A percentile compares a stretch with the other conserved stretches of the same genome.
Evolutionary conservation across 2,329 filamentous ascomycete species (phyloP).

Genomic region (Fusarium devonianum): DNA sequence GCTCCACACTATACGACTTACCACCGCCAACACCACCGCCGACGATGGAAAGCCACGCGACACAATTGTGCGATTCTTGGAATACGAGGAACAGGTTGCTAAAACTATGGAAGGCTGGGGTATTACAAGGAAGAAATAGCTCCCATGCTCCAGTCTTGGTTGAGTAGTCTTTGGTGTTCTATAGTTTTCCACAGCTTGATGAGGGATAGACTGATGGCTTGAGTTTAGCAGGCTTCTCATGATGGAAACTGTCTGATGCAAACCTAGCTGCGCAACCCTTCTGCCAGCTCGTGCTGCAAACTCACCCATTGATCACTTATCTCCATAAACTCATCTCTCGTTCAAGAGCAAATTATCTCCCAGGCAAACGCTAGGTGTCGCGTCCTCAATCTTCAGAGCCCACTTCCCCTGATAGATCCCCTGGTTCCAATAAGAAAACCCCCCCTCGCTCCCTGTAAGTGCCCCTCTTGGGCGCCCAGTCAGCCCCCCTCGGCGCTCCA

Average conservation of each 20-base stretch:
- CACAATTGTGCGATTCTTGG: too few relatives aligned
- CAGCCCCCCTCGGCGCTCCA: conserved; percentile 4
- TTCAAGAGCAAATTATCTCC: not conserved
- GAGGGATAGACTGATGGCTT: too few relatives aligned
- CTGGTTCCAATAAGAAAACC: conserved; percentile 5
- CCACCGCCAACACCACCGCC: conserved; percentile 5
- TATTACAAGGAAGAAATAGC: not conserved
- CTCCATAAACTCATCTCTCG: not conserved
- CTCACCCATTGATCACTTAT: not conserved
- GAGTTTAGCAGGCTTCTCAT: too few relatives aligned
- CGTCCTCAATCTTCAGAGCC: conserved; percentile 30
- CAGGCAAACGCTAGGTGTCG: conserved; percentile 24
- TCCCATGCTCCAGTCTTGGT: too few relatives aligned
- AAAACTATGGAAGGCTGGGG: too few relatives aligned
- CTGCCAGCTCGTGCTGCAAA: too few relatives aligned
- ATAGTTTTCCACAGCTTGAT: too few relatives aligned
- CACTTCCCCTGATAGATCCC: conserved; percentile 33
- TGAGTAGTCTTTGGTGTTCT: too few relatives aligned
- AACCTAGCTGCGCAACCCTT: too few relatives aligned
- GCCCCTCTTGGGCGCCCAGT: conserved; percentile 9
- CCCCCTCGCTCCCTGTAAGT: not conserved
- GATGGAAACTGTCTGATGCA: too few relatives aligned
- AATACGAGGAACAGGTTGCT: too few relatives aligned
- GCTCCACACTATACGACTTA: conserved; percentile 7
- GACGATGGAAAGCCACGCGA: conserved; percentile 4